Base-by-base conservation (phyloP, 345 rosid species). In the Barbarea vulgaris region DNA sequence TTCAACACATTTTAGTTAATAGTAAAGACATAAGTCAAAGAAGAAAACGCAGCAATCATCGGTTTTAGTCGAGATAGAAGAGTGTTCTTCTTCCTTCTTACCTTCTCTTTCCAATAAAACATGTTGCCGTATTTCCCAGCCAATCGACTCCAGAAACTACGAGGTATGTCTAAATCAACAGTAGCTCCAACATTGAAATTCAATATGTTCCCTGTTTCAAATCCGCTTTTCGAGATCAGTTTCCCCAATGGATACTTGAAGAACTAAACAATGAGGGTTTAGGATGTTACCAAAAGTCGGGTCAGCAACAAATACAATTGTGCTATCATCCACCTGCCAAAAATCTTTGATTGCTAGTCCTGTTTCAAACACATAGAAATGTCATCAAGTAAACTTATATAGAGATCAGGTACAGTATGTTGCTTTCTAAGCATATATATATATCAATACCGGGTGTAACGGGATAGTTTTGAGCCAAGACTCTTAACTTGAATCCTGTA, bases 361-460 rank as follows among this genome's bases (percentile, higher is more conserved):
- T 93, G 80, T 53, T 50, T 62, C 55, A 76, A 42, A 41, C 24
- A 70, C 17, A 6, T 14, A 74, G 44, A 50, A 24, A 70, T 18
- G 21, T 17, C 79, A 69, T 17, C 60, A 27, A 60, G 28, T 47
- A 22, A 22, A 18, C 9, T 62, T 1, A 18, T 10, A 15, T 31
- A 9, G 55, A 54, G 62, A 36, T 64, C 14, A 56, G 47, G 73
- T n/a, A 28, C 28, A 4, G 2, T 39, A n/a, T n/a, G 34, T 12
- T 53, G 4, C 17, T 73, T 53, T 73, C 6, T 0, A 54, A 24
- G 36, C 31, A 30, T 14, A 55, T 12, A 55, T 64, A 63, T 42
- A 57, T n/a, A n/a, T n/a, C n/a, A n/a, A n/a, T n/a, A 91, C 98
- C 97, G 3, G 98, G 98, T 59, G 98, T 93, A 34, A 85, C 89